Evolutionary conservation across 2,329 filamentous ascomycete genomes (phyloP).

Genomic region (Trichoderma atroviride): DNA sequence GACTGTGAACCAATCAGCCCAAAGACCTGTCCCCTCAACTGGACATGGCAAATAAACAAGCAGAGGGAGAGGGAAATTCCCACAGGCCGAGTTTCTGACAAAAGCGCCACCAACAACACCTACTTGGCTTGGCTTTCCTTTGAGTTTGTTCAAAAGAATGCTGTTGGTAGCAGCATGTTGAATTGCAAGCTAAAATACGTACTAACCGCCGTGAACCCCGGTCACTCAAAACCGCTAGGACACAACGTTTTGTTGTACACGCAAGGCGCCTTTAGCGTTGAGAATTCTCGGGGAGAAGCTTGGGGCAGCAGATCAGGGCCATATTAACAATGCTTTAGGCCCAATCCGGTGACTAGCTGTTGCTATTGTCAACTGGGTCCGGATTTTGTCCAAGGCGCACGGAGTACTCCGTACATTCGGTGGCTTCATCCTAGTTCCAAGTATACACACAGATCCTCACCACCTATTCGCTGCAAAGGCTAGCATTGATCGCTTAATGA

Average conservation of each 20-base stretch:
- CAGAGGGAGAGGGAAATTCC: neutral
- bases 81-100: neutral
- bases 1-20: neutral
- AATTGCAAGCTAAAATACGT: neutral
- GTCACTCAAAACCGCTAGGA: neutral
- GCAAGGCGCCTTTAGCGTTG: neutral
- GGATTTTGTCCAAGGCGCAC: slow-evolving; percentile 8
- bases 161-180: neutral
- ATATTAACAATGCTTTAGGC: slow-evolving; percentile 25
- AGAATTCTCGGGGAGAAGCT: slow-evolving; percentile 10
- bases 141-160: neutral
- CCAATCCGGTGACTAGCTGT: slow-evolving; percentile 8
- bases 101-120: slow-evolving; percentile 14
- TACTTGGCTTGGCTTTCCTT: neutral
- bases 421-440: slow-evolving; percentile 2
- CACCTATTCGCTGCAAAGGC: slow-evolving; percentile 13
- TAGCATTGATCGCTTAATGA: slow-evolving; percentile 21
- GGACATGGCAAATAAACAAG: neutral
- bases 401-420: slow-evolving; percentile 17
- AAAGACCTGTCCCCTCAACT: neutral
- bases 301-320: slow-evolving; percentile 19
- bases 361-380: slow-evolving; percentile 27
- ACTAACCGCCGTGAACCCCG: neutral
- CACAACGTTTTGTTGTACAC: slow-evolving; percentile 12
- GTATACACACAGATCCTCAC: slow-evolving; percentile 9